phyloP scores from a whole-genome alignment of 768 basidiomycete genomes.

The Termitomyces sp. region DNA sequence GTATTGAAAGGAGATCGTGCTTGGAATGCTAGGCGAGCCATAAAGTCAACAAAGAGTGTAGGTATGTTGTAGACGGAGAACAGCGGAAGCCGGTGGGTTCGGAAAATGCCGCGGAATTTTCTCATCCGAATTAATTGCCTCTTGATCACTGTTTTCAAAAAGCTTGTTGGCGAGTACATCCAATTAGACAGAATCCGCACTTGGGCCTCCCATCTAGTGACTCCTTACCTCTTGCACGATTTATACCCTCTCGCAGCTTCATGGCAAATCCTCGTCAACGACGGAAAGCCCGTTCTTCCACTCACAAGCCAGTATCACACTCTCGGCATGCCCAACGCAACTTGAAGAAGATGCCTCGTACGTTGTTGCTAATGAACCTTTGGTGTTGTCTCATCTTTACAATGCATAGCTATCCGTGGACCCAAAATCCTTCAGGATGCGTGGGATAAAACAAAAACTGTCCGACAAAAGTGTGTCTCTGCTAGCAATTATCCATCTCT shows the following conservation, averaged over 20 bases:
- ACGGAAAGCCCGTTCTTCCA: constrained; percentile 73
- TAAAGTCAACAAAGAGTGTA: constrained; percentile 14
- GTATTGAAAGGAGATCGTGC: constrained; percentile 30
- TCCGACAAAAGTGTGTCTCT: constrained; percentile 79
- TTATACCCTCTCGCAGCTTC: constrained; percentile 2
- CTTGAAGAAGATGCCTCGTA: constrained; percentile 74
- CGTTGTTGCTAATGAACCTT: background rate
- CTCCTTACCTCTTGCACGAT: background rate
- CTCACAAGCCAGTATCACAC: constrained; percentile 69
- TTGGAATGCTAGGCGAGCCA: constrained; percentile 39
- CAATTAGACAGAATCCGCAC: background rate
- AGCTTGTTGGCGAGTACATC: background rate
- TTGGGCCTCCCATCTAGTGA: too few species aligned
- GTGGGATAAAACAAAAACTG: constrained; percentile 86
- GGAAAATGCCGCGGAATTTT: constrained; percentile 23
- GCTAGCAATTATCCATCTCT: background rate
- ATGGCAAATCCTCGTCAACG: constrained; percentile 97
- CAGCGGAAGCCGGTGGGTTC: constrained; percentile 21
- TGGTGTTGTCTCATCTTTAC: background rate
- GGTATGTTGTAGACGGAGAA: constrained; percentile 18
- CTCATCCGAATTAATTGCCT: constrained; percentile 1
- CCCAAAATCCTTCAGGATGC: constrained; percentile 76
- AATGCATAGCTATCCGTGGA: constrained; percentile 60
- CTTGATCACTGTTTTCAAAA: constrained; percentile 1
- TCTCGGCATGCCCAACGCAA: constrained; percentile 70